These are phyloP conservation scores for Kurtzmaniella quercitrusa DNA, from an alignment of 1,139 yeast genomes.

Conservation along the genomic window DNA sequence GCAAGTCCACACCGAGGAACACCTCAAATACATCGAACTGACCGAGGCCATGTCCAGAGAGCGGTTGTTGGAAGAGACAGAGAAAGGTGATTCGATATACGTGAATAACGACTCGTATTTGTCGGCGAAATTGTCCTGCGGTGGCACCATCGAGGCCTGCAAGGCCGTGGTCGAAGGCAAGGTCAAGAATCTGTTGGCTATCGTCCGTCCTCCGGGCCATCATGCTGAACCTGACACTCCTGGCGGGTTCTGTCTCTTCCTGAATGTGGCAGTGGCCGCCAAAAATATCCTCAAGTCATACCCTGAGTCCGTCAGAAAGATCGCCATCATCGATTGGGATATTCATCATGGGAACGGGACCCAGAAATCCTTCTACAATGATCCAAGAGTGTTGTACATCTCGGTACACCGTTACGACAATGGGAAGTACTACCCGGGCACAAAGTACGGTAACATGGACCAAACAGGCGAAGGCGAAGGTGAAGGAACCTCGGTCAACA, in stretches of 20 bases:
- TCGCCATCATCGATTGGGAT: slow-evolving; percentile 93
- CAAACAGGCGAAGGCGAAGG: slow-evolving; percentile 85
- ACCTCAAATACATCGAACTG: slow-evolving; percentile 67
- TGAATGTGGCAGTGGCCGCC: slow-evolving; percentile 97
- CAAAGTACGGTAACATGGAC: slow-evolving; percentile 70
- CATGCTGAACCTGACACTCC: slow-evolving; percentile 98
- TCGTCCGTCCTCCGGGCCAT: slow-evolving; percentile 98
- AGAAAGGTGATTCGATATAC: slow-evolving; percentile 90
- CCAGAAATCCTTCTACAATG: slow-evolving; percentile 83
- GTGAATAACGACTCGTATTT: slow-evolving; percentile 86
- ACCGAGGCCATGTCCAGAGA: slow-evolving; percentile 80
- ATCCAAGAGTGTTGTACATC: slow-evolving; percentile 85
- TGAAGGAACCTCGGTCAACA: slow-evolving; percentile 80
- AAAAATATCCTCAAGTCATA: slow-evolving; percentile 74
- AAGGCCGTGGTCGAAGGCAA: slow-evolving; percentile 90
- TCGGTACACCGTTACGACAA: slow-evolving; percentile 91
- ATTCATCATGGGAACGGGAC: slow-evolving; percentile 99
- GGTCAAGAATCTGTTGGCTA: slow-evolving; percentile 89
- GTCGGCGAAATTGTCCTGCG: slow-evolving; percentile 90
- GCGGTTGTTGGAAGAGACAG: slow-evolving; percentile 76
- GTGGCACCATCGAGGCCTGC: slow-evolving; percentile 96
- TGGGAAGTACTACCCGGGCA: slow-evolving; percentile 93
- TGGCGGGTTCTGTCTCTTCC: slow-evolving; percentile 94
- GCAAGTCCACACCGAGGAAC: slow-evolving; percentile 80
- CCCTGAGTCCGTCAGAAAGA: slow-evolving; percentile 83